phyloP scores from a whole-genome alignment of 116 monocot genomes.

The Iris pallida region DNA sequence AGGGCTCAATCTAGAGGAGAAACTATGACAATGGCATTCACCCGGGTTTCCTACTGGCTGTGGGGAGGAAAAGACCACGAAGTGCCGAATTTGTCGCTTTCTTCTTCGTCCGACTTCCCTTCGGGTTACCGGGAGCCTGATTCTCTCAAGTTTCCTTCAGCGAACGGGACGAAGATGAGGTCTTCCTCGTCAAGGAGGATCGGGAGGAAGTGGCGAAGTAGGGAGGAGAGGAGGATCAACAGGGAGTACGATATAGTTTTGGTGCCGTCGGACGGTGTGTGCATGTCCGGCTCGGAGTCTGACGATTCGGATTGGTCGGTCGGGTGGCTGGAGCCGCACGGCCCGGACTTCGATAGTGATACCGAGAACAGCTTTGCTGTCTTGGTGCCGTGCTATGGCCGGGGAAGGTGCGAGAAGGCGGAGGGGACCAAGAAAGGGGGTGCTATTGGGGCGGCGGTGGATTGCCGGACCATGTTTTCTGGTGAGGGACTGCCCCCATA shows the following conservation, averaged over 20 bases:
- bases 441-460: slow-evolving; percentile 14
- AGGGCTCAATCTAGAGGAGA: too few relatives aligned
- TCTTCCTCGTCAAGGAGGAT: slow-evolving; percentile 31
- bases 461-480: slow-evolving; percentile 7
- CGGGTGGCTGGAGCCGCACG: slow-evolving; percentile 79
- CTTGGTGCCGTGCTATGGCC: slow-evolving; percentile 69
- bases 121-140: slow-evolving; percentile 58
- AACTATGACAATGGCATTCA: slow-evolving; percentile 23
- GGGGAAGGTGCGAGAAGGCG: slow-evolving; percentile 25
- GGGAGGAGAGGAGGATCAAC: slow-evolving; percentile 52
- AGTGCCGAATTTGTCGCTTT: slow-evolving; percentile 1
- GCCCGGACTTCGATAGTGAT: slow-evolving; percentile 54
- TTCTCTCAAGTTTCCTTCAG: slow-evolving; percentile 23
- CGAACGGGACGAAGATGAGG: slow-evolving; percentile 21
- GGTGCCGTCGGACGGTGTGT: slow-evolving; percentile 69
- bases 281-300: slow-evolving; percentile 66
- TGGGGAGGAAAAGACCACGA: slow-evolving; percentile 25
- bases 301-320: slow-evolving; percentile 87
- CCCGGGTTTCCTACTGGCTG: slow-evolving; percentile 26
- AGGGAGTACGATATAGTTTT: slow-evolving; percentile 67
- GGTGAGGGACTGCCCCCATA: slow-evolving; percentile 30
- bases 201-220: slow-evolving; percentile 54
- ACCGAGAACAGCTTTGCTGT: slow-evolving; percentile 60
- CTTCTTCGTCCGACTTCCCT: slow-evolving; percentile 35
- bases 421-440: slow-evolving; percentile 16